Evolutionary conservation across 2,329 filamentous ascomycete species (phyloP).

Genomic region (Colletotrichum salicis): DNA sequence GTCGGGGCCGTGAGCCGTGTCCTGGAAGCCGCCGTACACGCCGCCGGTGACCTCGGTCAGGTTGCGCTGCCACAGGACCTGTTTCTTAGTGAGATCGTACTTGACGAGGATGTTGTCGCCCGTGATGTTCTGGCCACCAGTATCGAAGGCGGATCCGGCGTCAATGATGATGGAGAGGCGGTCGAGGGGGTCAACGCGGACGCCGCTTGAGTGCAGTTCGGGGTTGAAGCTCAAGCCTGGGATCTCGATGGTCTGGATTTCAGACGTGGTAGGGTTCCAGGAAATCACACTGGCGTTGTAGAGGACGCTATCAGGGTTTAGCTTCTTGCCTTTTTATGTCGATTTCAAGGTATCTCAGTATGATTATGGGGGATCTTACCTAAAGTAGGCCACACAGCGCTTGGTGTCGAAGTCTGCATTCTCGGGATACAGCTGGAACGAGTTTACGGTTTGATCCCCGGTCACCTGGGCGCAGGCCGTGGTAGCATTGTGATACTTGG

Average conservation of each 20-base stretch:
- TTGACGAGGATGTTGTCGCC: conserved; percentile 51
- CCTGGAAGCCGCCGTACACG: conserved; percentile 51
- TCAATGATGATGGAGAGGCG: conserved; percentile 50
- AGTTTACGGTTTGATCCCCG: conserved; percentile 22
- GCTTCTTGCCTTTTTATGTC: not conserved
- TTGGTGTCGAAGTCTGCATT: conserved; percentile 38
- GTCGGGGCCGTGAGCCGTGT: conserved; percentile 48
- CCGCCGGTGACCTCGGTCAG: conserved; percentile 44
- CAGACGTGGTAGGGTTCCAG: conserved; percentile 44
- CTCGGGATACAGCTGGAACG: conserved; percentile 38
- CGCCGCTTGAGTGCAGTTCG: conserved; percentile 47
- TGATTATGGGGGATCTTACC: conserved; percentile 19
- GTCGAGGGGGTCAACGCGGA: conserved; percentile 47
- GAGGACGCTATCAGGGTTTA: conserved; percentile 34
- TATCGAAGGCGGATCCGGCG: conserved; percentile 48
- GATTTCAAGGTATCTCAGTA: not conserved
- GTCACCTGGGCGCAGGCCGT: conserved; percentile 5
- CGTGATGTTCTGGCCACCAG: conserved; percentile 46
- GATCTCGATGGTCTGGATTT: conserved; percentile 41
- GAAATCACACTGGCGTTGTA: conserved; percentile 47
- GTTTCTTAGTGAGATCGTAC: conserved; percentile 42
- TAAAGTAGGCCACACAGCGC: conserved; percentile 37
- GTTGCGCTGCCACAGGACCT: conserved; percentile 46
- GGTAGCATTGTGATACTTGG: not conserved
- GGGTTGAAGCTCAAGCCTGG: conserved; percentile 44